A percentile compares a stretch with the other conserved stretches of the same genome.
Conservation (phyloP, 2,329 filamentous ascomycete species). For the Chaetoscypha palmicola region DNA sequence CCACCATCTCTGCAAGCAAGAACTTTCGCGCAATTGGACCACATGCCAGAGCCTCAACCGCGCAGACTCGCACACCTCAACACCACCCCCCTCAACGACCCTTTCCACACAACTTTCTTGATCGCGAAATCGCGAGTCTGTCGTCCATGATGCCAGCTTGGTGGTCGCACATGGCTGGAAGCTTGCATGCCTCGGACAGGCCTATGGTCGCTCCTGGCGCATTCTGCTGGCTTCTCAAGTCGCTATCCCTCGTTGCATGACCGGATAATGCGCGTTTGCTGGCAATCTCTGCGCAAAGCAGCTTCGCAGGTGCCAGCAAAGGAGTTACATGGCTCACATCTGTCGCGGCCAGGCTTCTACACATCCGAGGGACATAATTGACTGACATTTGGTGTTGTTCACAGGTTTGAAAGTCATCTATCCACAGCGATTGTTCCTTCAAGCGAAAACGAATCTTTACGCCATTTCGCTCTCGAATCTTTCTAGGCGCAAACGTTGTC, state of each 20-base stretch:
- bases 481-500: conserved; percentile 28
- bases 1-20: conserved; percentile 1
- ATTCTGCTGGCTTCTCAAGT: conserved; percentile 18
- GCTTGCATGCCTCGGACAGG: conserved; percentile 14
- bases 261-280: conserved; percentile 22
- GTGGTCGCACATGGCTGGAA: conserved; percentile 18
- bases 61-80: conserved; percentile 21
- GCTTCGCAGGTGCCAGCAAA: conserved; percentile 9
- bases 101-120: conserved; percentile 7
- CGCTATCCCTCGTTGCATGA: conserved; percentile 16
- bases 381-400: conserved; percentile 20
- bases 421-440: conserved; percentile 25
- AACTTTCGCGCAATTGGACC: conserved; percentile 27
- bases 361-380: conserved; percentile 12
- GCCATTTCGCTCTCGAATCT: conserved; percentile 21
- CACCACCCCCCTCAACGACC: conserved; percentile 9
- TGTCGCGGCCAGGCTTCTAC: conserved; percentile 3
- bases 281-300: conserved; percentile 24
- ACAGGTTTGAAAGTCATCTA: conserved; percentile 29
- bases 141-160: conserved; percentile 7
- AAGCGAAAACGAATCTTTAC: conserved; percentile 26
- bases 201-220: conserved; percentile 24
- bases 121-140: conserved; percentile 7
- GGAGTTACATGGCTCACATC: conserved; percentile 6
- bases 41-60: conserved; percentile 23